Evolutionary conservation across 768 basidiomycete genomes (phyloP), one percentile per base, ranked within the genome.

Genomic region (Tulasnella sp.): DNA sequence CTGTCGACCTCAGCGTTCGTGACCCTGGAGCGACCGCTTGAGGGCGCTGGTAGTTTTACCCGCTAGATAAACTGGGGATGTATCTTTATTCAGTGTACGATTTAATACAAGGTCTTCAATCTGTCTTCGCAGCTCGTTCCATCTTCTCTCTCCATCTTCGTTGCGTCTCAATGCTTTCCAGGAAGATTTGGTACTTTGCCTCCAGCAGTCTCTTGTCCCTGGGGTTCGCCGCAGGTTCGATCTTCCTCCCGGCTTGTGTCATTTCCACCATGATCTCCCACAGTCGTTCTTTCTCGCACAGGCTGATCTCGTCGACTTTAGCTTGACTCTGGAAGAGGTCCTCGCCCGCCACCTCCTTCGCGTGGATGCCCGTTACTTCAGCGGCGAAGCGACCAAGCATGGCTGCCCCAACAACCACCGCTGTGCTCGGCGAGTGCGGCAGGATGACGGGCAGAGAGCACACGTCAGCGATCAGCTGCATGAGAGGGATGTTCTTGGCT

Each of bases 261-360:
- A 99, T 99, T 81, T 95, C 92, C 42, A 93, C 95, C 97, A 99
- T 99, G 81, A 96, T 93, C 70, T 90, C 87, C 97, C 98, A 99
- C 80, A 99, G 85, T 79, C 87, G 85, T 79, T 91, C 88, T 32
- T 90, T 90, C 79, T 91, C 88, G 75, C 87, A 86, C 69, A 86
- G 79, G 81, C 86, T 81, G 73, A 83, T 81, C 77, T 84, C 75
- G 74, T 83, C 83, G 9, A 84, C 86, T 26, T 84, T 82, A 20
- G 80, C 78, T 77, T 87, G 87, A 10, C 81, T 81, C 7, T 77
- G 67, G 79, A 86, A 86, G 74, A 86, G 82, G 70, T 84, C 83
- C 35, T 84, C 84, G 37, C 81, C 81, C 44, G 78, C 72, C 37
- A 48, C 44, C 15, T 77, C 71, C 44, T 77, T 77, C 32, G 48